Evolutionary conservation across 169 alveolate species (phyloP).

Genomic region (Eimeria acervulina): DNA sequence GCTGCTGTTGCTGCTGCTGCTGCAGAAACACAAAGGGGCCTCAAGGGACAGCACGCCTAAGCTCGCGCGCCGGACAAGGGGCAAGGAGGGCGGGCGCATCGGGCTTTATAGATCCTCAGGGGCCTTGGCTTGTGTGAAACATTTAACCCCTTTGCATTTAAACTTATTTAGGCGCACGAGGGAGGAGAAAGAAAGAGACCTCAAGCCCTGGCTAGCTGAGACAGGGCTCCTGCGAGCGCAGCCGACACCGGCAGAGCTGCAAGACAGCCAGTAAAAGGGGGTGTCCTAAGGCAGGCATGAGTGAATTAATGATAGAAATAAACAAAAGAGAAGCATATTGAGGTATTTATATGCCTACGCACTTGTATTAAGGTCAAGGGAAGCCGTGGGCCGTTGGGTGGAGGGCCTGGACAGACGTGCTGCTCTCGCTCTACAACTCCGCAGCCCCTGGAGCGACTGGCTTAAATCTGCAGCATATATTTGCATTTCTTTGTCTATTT

Average conservation of each 20-base stretch:
- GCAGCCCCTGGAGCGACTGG: slow-evolving; percentile 31
- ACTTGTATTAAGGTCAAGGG: neutral
- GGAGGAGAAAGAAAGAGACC: slow-evolving; percentile 36
- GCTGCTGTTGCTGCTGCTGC: neutral
- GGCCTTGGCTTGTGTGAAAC: slow-evolving; percentile 28
- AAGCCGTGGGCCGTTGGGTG: slow-evolving; percentile 31
- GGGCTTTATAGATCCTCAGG: neutral
- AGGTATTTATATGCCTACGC: neutral
- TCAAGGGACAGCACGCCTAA: slow-evolving; percentile 18
- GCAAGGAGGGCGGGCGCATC: slow-evolving; percentile 38
- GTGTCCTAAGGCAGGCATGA: neutral
- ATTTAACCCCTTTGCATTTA: slow-evolving; percentile 4
- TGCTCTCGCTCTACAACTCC: slow-evolving; percentile 37
- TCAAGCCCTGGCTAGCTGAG: slow-evolving; percentile 65
- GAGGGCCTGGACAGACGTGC: slow-evolving; percentile 30
- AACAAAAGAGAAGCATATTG: neutral
- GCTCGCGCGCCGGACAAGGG: neutral
- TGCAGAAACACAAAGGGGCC: neutral
- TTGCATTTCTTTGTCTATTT: neutral
- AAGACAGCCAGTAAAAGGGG: slow-evolving; percentile 29
- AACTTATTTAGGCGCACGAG: neutral
- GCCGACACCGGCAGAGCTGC: slow-evolving; percentile 58
- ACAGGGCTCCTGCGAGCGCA: slow-evolving; percentile 71
- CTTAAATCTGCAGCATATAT: neutral
- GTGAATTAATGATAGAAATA: slow-evolving; percentile 9